Conservation (phyloP, 2,329 filamentous ascomycete genomes). For the Hymenoscyphus repandus region DNA sequence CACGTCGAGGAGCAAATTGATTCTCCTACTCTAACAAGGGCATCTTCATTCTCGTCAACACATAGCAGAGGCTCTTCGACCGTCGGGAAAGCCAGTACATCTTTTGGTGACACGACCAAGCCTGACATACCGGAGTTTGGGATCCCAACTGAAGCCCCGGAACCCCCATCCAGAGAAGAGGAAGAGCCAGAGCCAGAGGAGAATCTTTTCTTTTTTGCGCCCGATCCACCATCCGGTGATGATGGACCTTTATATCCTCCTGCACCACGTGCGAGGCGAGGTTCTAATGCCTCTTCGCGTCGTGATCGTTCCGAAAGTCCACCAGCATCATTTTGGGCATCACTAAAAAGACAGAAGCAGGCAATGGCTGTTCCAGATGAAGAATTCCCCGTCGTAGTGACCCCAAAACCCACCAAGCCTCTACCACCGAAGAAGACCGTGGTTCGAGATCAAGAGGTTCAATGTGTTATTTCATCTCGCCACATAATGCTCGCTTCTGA, state of each 20-base stretch:
- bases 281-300: slow-evolving; percentile 16
- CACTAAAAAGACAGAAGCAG: slow-evolving; percentile 18
- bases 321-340: slow-evolving; percentile 21
- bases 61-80: not conserved
- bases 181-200: slow-evolving; percentile 10
- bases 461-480: slow-evolving; percentile 20
- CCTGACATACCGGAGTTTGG: not conserved
- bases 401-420: not conserved
- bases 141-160: not conserved
- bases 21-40: not conserved
- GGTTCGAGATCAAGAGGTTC: slow-evolving; percentile 4
- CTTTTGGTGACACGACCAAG: slow-evolving; percentile 12
- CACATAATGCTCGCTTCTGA: slow-evolving; percentile 23
- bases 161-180: not conserved
- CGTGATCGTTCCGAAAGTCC: slow-evolving; percentile 20
- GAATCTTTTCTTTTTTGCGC: slow-evolving; percentile 19
- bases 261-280: slow-evolving; percentile 15
- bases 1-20: slow-evolving; percentile 11
- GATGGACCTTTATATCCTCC: slow-evolving; percentile 21
- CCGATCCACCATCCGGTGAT: slow-evolving; percentile 17
- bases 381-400: not conserved
- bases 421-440: not conserved
- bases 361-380: not conserved
- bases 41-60: slow-evolving; percentile 1
- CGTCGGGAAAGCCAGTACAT: not conserved